These are phyloP conservation scores for Yamadazyma jaroonii DNA, from an alignment of 1,139 yeast genomes.

Conservation along the genomic window DNA sequence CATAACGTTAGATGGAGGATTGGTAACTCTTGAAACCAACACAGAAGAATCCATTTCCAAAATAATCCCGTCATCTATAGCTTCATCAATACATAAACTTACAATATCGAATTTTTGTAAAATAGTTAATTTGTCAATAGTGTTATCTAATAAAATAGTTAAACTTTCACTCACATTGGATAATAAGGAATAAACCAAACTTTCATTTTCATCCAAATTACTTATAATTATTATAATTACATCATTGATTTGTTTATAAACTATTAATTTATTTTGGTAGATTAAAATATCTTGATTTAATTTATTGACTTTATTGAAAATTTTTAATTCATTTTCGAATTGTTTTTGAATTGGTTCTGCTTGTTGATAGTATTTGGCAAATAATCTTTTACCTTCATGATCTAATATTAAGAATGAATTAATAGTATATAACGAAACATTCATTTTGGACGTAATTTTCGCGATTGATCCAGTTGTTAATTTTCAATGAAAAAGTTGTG, in stretches of 20 bases:
- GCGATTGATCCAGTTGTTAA: neutral
- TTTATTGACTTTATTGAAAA: conserved; percentile 74
- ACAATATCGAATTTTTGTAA: conserved; percentile 85
- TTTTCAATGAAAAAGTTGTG: neutral
- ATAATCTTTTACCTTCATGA: conserved; percentile 74
- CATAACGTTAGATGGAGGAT: conserved; percentile 52
- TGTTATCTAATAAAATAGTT: conserved; percentile 69
- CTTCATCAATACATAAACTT: conserved; percentile 83
- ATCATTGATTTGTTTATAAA: conserved; percentile 84
- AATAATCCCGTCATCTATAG: conserved; percentile 88
- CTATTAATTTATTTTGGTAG: conserved; percentile 73
- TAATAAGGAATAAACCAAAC: conserved; percentile 73
- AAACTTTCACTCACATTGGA: conserved; percentile 79
- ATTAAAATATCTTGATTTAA: conserved; percentile 78
- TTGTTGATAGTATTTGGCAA: conserved; percentile 78
- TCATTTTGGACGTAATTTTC: conserved; percentile 16
- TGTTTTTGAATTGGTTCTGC: conserved; percentile 56
- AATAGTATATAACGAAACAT: conserved; percentile 73
- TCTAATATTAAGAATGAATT: conserved; percentile 79
- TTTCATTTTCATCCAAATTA: conserved; percentile 81
- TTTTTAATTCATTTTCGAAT: conserved; percentile 67
- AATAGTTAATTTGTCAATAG: conserved; percentile 75
- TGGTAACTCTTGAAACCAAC: conserved; percentile 85
- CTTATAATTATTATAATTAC: conserved; percentile 69
- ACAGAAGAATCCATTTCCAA: conserved; percentile 86